Conservation (phyloP, 2,329 filamentous ascomycete species). For the Colletotrichum costaricense region DNA sequence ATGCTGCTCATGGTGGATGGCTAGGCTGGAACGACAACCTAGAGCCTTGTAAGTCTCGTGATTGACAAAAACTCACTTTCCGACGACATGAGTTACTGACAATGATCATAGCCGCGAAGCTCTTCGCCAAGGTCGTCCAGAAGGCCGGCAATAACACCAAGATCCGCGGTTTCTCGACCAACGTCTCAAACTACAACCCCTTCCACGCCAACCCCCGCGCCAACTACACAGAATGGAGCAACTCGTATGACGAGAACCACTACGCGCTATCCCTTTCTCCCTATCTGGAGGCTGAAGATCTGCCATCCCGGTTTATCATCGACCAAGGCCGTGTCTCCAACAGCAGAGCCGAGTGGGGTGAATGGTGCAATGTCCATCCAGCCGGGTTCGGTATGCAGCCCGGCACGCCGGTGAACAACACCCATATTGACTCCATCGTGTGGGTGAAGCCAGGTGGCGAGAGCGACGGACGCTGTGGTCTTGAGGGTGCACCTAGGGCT, state of each 20-base stretch:
- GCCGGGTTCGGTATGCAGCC: slow-evolving; percentile 53
- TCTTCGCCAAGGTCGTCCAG: slow-evolving; percentile 52
- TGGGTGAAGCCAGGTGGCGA: slow-evolving; percentile 60
- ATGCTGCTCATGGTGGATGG: slow-evolving; percentile 57
- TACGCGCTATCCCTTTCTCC: slow-evolving; percentile 52
- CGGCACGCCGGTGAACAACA: slow-evolving; percentile 49
- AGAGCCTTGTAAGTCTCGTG: slow-evolving; percentile 42
- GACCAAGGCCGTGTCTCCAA: slow-evolving; percentile 56
- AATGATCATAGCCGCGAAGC: slow-evolving; percentile 46
- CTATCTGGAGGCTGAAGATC: slow-evolving; percentile 49
- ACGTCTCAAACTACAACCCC: slow-evolving; percentile 56
- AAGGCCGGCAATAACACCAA: slow-evolving; percentile 44
- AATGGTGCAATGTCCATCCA: slow-evolving; percentile 57
- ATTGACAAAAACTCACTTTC: too few relatives aligned
- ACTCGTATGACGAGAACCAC: slow-evolving; percentile 53
- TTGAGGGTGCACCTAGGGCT: slow-evolving; percentile 49
- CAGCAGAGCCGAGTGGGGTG: slow-evolving; percentile 52
- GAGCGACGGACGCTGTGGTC: slow-evolving; percentile 53
- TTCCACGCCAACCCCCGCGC: slow-evolving; percentile 51
- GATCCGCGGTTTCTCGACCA: slow-evolving; percentile 56
- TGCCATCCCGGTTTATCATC: slow-evolving; percentile 57
- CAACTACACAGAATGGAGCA: slow-evolving; percentile 53
- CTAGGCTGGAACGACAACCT: slow-evolving; percentile 54
- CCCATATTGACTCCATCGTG: slow-evolving; percentile 53
- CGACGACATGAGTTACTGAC: background rate